Conservation (phyloP, 1,284 basidiomycete species). For the Ceratobasidium papillatum region DNA sequence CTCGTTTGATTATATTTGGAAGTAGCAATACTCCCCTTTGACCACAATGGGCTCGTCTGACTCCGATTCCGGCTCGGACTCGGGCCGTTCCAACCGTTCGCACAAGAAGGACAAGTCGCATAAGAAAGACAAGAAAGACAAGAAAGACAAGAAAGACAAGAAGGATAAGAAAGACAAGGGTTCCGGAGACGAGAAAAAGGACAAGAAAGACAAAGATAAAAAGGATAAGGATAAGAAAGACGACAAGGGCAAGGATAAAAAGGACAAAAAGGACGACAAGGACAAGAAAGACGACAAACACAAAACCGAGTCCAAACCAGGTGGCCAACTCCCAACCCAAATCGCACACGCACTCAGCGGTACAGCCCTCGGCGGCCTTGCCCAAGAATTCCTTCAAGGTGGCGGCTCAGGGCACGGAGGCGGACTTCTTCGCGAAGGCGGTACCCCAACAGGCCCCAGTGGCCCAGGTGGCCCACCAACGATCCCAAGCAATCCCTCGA, state of each 20-base stretch:
- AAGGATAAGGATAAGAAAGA: neutral
- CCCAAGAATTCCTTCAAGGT: slow-evolving; percentile 29
- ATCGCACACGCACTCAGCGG: slow-evolving; percentile 30
- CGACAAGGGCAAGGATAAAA: slow-evolving; percentile 5
- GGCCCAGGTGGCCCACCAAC: neutral
- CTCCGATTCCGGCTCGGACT: slow-evolving; percentile 17
- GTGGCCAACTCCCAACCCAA: neutral
- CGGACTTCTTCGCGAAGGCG: neutral
- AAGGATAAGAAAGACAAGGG: slow-evolving; percentile 12
- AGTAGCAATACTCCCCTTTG: no score
- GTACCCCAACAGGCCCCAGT: neutral
- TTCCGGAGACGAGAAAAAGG: slow-evolving; percentile 2
- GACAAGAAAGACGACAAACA: slow-evolving; percentile 24
- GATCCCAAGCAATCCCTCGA: slow-evolving; percentile 21
- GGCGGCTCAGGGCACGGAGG: slow-evolving; percentile 10
- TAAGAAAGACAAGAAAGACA: slow-evolving; percentile 16
- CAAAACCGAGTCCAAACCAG: slow-evolving; percentile 15
- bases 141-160: slow-evolving; percentile 13
- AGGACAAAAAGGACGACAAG: neutral
- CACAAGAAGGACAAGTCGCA: slow-evolving; percentile 27
- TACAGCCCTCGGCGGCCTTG: slow-evolving; percentile 22
- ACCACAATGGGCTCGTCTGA: slow-evolving; percentile 26
- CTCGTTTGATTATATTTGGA: neutral
- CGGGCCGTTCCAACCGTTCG: slow-evolving; percentile 21
- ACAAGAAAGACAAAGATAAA: neutral